These are phyloP conservation scores for Saccharum officinarum DNA, from an alignment of 176 grass and related monocot species.

Conservation along the genomic window DNA sequence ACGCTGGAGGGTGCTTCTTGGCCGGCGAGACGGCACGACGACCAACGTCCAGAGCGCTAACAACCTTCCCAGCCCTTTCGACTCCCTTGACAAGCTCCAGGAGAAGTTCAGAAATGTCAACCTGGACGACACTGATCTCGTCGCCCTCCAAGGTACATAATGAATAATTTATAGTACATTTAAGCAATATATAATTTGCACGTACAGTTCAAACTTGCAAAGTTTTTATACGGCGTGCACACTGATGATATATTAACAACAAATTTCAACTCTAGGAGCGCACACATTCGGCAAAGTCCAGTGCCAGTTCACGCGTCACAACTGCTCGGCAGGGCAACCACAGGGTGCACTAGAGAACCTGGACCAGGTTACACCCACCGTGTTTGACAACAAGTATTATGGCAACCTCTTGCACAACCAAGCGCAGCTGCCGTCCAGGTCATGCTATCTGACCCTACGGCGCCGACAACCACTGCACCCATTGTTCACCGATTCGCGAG, in stretches of 20 bases:
- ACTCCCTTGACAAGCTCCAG: conserved; percentile 32
- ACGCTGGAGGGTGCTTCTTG: conserved; percentile 3
- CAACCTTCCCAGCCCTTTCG: conserved; percentile 47
- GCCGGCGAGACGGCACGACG: neutral
- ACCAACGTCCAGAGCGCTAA: conserved; percentile 23
- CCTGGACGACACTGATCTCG: conserved; percentile 47
- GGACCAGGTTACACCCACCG: conserved; percentile 35
- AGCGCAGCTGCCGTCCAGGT: conserved; percentile 44
- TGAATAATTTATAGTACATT: neutral
- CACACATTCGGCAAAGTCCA: conserved; percentile 57
- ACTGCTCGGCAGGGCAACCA: conserved; percentile 23
- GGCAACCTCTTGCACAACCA: conserved; percentile 28
- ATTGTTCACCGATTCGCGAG: conserved; percentile 28
- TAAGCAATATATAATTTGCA: neutral
- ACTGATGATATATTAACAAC: neutral
- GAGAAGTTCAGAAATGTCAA: conserved; percentile 49
- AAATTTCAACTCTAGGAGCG: neutral
- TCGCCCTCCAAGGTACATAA: conserved; percentile 45
- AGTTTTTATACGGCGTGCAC: no score
- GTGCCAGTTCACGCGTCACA: conserved; percentile 17
- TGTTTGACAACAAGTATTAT: conserved; percentile 58
- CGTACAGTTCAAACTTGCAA: neutral
- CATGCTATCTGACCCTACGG: conserved; percentile 20
- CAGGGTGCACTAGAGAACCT: conserved; percentile 23
- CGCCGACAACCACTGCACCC: neutral